These are phyloP conservation scores for Peniophora sp. DNA, from an alignment of 1,284 basidiomycete genomes.

Conservation along the genomic window DNA sequence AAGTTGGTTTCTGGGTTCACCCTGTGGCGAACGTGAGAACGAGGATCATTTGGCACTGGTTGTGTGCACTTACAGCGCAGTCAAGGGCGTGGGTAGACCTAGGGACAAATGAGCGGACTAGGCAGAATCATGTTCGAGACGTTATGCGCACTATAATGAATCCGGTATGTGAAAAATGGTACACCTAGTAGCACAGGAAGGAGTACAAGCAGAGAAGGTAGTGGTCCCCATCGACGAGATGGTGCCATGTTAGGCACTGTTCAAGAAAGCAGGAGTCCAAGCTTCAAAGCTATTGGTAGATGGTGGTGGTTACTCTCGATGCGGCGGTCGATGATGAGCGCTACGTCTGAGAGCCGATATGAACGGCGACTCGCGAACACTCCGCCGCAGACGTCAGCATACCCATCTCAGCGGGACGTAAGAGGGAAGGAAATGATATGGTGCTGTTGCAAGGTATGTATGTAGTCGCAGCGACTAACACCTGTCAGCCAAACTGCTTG, in stretches of 20 bases:
- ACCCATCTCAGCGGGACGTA: too few relatives aligned
- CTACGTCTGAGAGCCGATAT: too few relatives aligned
- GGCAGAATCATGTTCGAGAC: background rate
- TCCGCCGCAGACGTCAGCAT: too few relatives aligned
- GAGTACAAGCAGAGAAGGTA: conserved; percentile 26
- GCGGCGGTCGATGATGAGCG: too few relatives aligned
- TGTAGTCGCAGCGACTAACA: too few relatives aligned
- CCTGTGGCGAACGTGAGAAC: conserved; percentile 22
- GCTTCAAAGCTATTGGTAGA: too few relatives aligned
- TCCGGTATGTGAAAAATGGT: conserved; percentile 21
- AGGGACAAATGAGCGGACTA: background rate
- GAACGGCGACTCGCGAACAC: too few relatives aligned
- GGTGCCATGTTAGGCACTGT: background rate
- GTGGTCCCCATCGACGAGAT: conserved; percentile 22
- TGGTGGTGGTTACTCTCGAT: too few relatives aligned
- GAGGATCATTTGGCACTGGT: background rate
- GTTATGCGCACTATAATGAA: conserved; percentile 22
- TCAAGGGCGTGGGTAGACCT: conserved; percentile 33
- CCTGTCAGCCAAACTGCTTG: too few relatives aligned
- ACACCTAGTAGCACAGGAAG: conserved; percentile 26
- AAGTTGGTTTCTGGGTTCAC: conserved; percentile 43
- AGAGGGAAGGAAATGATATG: too few relatives aligned
- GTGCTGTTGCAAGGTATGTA: too few relatives aligned
- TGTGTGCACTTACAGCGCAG: conserved; percentile 25
- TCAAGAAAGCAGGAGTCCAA: too few relatives aligned